Evolutionary conservation across 2,329 filamentous ascomycete genomes (phyloP).

Genomic region (Fusarium domesticum): DNA sequence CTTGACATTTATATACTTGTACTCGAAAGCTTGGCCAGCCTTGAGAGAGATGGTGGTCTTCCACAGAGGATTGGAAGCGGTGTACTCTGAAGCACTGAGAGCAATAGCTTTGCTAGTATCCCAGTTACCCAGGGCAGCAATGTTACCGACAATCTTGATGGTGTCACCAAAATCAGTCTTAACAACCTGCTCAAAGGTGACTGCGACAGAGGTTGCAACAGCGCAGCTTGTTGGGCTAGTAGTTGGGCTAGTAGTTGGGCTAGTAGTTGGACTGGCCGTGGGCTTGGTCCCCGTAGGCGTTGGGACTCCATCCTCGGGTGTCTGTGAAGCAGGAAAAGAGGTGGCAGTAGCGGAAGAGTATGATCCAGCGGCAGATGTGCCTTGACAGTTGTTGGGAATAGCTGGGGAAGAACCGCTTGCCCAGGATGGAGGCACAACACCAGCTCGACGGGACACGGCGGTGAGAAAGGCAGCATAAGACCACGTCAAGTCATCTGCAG

Average conservation of each 20-base stretch:
- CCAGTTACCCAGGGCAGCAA: conserved; percentile 61
- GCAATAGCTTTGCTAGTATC: conserved; percentile 50
- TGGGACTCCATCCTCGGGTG: conserved; percentile 37
- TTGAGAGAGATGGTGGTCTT: conserved; percentile 51
- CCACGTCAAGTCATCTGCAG: conserved; percentile 68
- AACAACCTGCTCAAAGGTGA: conserved; percentile 61
- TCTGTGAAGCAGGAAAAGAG: conserved; percentile 49
- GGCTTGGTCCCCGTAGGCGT: conserved; percentile 31
- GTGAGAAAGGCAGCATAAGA: conserved; percentile 70
- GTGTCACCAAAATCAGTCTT: conserved; percentile 60
- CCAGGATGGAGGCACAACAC: conserved; percentile 57
- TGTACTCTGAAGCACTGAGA: conserved; percentile 59
- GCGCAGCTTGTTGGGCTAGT: conserved; percentile 38
- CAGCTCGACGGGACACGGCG: conserved; percentile 54
- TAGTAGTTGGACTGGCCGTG: too few species aligned
- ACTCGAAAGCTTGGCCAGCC: conserved; percentile 56
- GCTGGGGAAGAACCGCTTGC: conserved; percentile 43
- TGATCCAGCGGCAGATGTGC: conserved; percentile 45
- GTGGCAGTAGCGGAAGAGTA: conserved; percentile 50
- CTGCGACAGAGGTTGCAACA: conserved; percentile 46
- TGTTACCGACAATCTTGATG: conserved; percentile 62
- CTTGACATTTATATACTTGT: conserved; percentile 66
- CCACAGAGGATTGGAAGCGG: conserved; percentile 60
- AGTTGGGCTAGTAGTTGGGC: too few species aligned
- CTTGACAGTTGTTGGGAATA: conserved; percentile 49